A percentile compares a stretch with the other conserved stretches of the same genome.
Evolutionary conservation across 1,139 yeast genomes (phyloP).

Genomic region (Kodamaea ohmeri): DNA sequence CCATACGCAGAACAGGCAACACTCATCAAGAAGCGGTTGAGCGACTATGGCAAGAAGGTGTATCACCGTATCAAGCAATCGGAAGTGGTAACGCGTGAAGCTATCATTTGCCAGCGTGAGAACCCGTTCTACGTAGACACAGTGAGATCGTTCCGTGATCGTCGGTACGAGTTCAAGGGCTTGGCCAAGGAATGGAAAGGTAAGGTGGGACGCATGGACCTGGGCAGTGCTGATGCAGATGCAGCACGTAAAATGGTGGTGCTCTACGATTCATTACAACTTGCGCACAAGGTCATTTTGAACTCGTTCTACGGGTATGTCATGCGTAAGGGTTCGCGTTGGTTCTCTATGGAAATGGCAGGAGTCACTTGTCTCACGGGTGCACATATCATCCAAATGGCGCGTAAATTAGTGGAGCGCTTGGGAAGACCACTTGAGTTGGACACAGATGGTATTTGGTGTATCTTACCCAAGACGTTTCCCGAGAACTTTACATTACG

Average conservation of each 20-base stretch:
- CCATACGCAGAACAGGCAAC: conserved; percentile 75
- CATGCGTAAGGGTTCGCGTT: conserved; percentile 97
- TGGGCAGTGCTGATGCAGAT: conserved; percentile 55
- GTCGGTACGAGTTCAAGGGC: conserved; percentile 94
- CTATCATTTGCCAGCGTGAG: conserved; percentile 95
- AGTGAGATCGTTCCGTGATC: conserved; percentile 90
- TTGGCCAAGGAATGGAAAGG: conserved; percentile 94
- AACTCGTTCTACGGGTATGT: conserved; percentile 98
- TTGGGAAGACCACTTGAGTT: conserved; percentile 93
- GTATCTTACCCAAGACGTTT: conserved; percentile 88
- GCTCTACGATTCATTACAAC: conserved; percentile 88
- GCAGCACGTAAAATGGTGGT: conserved; percentile 95
- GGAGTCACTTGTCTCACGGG: conserved; percentile 98
- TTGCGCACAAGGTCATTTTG: conserved; percentile 95
- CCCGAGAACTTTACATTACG: conserved; percentile 83
- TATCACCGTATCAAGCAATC: conserved; percentile 80
- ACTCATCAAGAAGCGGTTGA: conserved; percentile 71
- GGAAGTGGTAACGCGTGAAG: conserved; percentile 83
- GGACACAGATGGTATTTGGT: conserved; percentile 99
- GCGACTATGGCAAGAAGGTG: conserved; percentile 81
- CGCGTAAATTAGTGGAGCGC: conserved; percentile 87
- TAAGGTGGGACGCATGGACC: conserved; percentile 55
- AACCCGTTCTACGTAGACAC: conserved; percentile 96
- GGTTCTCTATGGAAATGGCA: conserved; percentile 99
- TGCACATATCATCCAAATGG: conserved; percentile 97